Percentiles rank a stretch among this genome's conserved stretches.
Conservation (phyloP, 257 asterid genomes). For the Scutellaria minor region DNA sequence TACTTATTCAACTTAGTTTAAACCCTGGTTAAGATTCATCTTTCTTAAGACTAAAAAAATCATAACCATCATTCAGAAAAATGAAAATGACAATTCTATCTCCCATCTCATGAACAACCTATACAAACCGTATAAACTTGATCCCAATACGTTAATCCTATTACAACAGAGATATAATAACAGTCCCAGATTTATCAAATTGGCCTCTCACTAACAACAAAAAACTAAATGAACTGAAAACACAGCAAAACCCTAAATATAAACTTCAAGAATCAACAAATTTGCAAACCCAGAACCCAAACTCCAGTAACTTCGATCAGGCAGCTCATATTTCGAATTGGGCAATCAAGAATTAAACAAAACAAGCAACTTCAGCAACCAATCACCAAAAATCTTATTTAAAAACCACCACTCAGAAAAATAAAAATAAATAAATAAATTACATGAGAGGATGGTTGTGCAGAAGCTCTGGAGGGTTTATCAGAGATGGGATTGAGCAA, state of each 20-base stretch:
- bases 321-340: conserved; percentile 34
- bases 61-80: background rate
- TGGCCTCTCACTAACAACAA: background rate
- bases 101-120: background rate
- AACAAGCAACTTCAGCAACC: conserved; percentile 10
- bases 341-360: conserved; percentile 21
- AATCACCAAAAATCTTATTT: conserved; percentile 26
- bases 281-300: conserved; percentile 11
- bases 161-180: too few species aligned
- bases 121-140: background rate
- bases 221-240: background rate
- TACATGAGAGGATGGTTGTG: conserved; percentile 49
- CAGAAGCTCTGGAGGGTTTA: conserved; percentile 54
- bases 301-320: conserved; percentile 27
- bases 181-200: background rate
- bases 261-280: conserved; percentile 25
- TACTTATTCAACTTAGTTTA: background rate
- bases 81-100: background rate
- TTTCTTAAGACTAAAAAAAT: background rate
- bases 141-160: conserved; percentile 6
- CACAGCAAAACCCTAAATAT: conserved; percentile 38
- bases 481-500: conserved; percentile 88
- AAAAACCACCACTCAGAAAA: background rate
- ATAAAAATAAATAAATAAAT: background rate
- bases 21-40: background rate